These are phyloP conservation scores for Acorus gramineus DNA, from an alignment of 106 monocot species.

Conservation along the genomic window DNA sequence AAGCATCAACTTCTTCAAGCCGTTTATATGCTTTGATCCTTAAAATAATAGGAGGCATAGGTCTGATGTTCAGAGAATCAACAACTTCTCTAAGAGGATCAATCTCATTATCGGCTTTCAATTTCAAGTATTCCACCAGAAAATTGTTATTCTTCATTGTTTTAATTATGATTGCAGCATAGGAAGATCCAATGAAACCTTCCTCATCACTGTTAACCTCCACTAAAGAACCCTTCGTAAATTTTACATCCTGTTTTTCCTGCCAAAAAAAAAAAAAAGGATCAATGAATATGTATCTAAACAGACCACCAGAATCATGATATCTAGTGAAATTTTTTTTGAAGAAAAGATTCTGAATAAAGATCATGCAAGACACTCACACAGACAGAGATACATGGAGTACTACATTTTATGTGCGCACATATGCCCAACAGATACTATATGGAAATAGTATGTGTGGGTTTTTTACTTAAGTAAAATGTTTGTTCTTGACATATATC, in stretches of 20 bases:
- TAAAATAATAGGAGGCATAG: conserved; percentile 25
- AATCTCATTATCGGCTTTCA: conserved; percentile 55
- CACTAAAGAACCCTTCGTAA: conserved; percentile 28
- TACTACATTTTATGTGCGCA: too few species aligned
- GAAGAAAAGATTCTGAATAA: too few species aligned
- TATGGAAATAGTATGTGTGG: too few species aligned
- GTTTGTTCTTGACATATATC: too few species aligned
- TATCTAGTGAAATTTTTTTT: too few species aligned
- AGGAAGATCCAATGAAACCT: conserved; percentile 73
- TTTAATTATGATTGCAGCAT: conserved; percentile 33
- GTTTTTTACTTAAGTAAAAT: too few species aligned
- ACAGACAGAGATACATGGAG: neutral
- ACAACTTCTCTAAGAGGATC: conserved; percentile 44
- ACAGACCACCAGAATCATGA: neutral
- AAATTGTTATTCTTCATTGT: conserved; percentile 19
- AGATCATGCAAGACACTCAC: neutral
- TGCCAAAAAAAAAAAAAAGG: conserved; percentile 7
- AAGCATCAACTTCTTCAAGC: conserved; percentile 79
- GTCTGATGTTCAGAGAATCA: conserved; percentile 54
- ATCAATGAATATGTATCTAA: neutral
- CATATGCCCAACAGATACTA: too few species aligned
- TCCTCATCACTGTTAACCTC: conserved; percentile 77
- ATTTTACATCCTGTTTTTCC: conserved; percentile 8
- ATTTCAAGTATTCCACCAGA: conserved; percentile 41
- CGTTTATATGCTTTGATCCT: conserved; percentile 21